Evolutionary conservation across 1,139 yeast genomes (phyloP).

Genomic region (Nakaseomyces sp.): DNA sequence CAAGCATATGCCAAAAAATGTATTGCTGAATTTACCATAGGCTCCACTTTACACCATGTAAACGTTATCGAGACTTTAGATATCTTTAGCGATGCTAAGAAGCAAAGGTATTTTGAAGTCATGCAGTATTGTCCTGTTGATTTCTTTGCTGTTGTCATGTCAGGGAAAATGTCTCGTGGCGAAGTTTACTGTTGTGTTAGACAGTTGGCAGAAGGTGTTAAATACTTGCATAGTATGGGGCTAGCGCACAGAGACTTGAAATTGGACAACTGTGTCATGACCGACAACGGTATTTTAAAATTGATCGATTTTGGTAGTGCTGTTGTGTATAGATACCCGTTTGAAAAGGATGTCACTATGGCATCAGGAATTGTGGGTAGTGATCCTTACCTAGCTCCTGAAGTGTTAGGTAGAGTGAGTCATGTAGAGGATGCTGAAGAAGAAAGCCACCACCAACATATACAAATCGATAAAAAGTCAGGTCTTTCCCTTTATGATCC

Average conservation of each 20-base stretch:
- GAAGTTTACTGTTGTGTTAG: conserved; percentile 86
- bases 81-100: conserved; percentile 56
- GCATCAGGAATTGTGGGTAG: conserved; percentile 95
- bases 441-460: neutral
- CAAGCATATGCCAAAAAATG: conserved; percentile 90
- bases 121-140: conserved; percentile 98
- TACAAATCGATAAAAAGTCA: conserved; percentile 11
- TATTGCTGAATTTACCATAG: conserved; percentile 93
- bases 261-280: conserved; percentile 87
- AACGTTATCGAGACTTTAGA: conserved; percentile 90
- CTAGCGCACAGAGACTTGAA: conserved; percentile 92
- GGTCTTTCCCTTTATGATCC: conserved; percentile 67
- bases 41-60: conserved; percentile 91
- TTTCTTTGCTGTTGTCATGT: conserved; percentile 94
- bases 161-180: conserved; percentile 75
- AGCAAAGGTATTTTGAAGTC: conserved; percentile 78
- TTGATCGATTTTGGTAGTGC: conserved; percentile 95
- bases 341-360: conserved; percentile 62
- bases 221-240: conserved; percentile 77
- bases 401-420: conserved; percentile 43
- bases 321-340: conserved; percentile 85
- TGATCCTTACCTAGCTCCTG: conserved; percentile 96
- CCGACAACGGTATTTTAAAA: conserved; percentile 76
- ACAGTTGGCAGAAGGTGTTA: conserved; percentile 75
- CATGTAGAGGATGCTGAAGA: neutral